Percentiles rank a stretch among this genome's conserved stretches.
These are phyloP conservation scores for Nematocida minor DNA, from an alignment of 371 early-diverging fungal genomes.

Conservation along the genomic window DNA sequence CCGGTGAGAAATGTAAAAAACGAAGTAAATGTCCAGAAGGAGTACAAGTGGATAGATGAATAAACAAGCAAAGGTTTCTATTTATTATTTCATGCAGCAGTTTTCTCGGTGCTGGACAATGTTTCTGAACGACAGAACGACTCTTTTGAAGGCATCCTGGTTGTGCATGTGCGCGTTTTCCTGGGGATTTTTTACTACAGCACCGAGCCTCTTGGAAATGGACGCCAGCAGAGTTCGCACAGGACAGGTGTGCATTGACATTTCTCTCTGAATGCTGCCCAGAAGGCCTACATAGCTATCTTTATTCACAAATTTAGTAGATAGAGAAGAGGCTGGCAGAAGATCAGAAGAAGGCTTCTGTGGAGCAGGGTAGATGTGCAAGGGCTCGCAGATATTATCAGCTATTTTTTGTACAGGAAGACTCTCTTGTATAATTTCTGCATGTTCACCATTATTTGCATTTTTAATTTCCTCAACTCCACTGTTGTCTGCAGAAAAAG, in stretches of 20 bases:
- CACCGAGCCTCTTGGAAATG: neutral
- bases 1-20: constrained; percentile 1
- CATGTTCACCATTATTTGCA: too few species aligned
- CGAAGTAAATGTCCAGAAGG: constrained; percentile 37
- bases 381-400: too few species aligned
- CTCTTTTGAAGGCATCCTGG: neutral
- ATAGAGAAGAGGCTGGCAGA: too few species aligned
- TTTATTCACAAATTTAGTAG: too few species aligned
- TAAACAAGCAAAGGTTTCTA: neutral
- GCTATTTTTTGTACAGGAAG: too few species aligned
- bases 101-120: neutral
- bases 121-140: neutral
- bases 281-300: too few species aligned
- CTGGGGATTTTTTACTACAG: neutral
- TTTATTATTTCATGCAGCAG: neutral
- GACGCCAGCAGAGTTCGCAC: neutral
- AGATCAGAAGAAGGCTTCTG: too few species aligned
- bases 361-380: too few species aligned
- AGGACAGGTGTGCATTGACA: neutral
- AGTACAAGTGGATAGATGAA: constrained; percentile 56
- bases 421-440: too few species aligned
- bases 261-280: neutral
- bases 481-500: too few species aligned
- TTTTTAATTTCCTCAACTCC: too few species aligned
- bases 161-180: neutral